A percentile compares a stretch with the other conserved stretches of the same genome.
Conservation (phyloP, 1,284 basidiomycete species). For the Boletus mariae region DNA sequence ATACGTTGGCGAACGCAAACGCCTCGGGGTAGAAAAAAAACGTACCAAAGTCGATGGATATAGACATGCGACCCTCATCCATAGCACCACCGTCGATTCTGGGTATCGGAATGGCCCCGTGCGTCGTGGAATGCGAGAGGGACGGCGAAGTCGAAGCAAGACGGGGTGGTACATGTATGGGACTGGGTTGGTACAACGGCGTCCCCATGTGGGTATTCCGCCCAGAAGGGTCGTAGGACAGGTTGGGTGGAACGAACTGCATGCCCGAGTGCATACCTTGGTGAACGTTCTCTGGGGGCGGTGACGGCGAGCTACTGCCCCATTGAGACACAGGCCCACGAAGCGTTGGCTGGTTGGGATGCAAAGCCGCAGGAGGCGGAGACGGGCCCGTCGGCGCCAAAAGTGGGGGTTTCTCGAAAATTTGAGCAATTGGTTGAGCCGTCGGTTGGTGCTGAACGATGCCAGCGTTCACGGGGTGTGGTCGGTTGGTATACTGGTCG, state of each 20-base stretch:
- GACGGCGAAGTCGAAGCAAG: constrained; percentile 24
- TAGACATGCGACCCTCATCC: constrained; percentile 66
- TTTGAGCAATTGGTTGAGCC: constrained; percentile 33
- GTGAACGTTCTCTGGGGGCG: constrained; percentile 20
- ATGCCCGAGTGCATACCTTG: constrained; percentile 2
- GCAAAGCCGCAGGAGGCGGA: constrained; percentile 26
- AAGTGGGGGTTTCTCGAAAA: constrained; percentile 23
- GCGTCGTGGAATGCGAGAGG: constrained; percentile 3
- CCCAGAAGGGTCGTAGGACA: constrained; percentile 6
- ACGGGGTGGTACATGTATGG: constrained; percentile 33
- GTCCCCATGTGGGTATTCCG: background rate
- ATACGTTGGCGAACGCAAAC: constrained; percentile 7
- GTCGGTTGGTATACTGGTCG: constrained; percentile 35
- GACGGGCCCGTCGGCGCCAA: constrained; percentile 25
- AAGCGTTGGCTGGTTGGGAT: constrained; percentile 22
- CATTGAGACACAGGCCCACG: constrained; percentile 25
- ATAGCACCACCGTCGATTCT: constrained; percentile 14
- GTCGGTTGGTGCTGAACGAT: constrained; percentile 53
- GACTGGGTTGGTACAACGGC: constrained; percentile 34
- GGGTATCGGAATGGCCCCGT: constrained; percentile 3
- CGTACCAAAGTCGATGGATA: constrained; percentile 77
- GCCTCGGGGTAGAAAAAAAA: constrained; percentile 1
- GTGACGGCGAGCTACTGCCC: constrained; percentile 33
- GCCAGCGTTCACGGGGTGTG: constrained; percentile 17
- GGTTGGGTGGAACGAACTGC: background rate